Base-by-base conservation (phyloP, 208 protist genomes). In the Angomonas ambiguus region DNA sequence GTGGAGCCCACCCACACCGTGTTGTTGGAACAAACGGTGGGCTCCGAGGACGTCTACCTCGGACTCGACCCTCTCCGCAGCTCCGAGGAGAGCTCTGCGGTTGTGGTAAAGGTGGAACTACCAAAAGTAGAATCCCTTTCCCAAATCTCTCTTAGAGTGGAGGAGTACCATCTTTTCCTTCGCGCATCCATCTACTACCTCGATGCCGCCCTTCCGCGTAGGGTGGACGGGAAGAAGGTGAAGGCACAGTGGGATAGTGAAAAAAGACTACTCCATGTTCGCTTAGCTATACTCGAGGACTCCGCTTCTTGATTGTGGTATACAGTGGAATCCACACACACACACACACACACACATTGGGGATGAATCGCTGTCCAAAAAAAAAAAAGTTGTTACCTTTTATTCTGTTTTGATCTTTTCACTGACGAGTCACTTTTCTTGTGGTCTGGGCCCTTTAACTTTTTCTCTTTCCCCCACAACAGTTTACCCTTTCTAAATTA, bases 31-130 rank as follows among this genome's bases (percentile, higher is more conserved):
- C 85, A 96, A 71, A 75, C 70, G 8, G 59, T 94, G 30, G 82
- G 80, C 1, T 83, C 88, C 0, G 85, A 96, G 72, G 91, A 96
- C 58, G 72, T 92, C 2, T 96, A 91, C 65, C 76, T 96, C 3
- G 85, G 83, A 27, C 70, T 94, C 16, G 91, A 94, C 76, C 77
- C 85, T 30, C 86, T 86, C 59, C 66, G 61, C 22, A 77, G 75
- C 49, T 80, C 71, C 27, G 82, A 77, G 42, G 58, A 71, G 11
- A 87, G 81, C 51, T 81, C 91, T 41, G 87, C 80, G 0, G 82
- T 96, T 34, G 79, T 93, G 42, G 79, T 94, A 57, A 78, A 80
- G 51, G 69, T 96, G 35, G 67, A 84, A 59, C 64, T 96, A 71
- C 91, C 88, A 28, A 72, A 80, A 45, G 72, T 81, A 53, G 56